Percentiles rank a stretch among this genome's conserved stretches.
Conservation (phyloP, 1,139 yeast species). For the Candida sp. region DNA sequence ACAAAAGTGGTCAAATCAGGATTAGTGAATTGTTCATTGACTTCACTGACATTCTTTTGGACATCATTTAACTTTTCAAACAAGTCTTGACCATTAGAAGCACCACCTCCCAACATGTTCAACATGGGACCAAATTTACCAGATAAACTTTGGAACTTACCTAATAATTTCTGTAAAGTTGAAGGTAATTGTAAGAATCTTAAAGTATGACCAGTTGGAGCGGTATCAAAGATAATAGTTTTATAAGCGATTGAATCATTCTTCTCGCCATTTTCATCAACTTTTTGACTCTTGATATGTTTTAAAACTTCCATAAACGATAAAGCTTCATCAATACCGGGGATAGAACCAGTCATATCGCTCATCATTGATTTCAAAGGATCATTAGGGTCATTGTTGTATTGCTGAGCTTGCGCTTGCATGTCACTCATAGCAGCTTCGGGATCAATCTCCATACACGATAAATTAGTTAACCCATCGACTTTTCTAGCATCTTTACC, state of each 20-base stretch:
- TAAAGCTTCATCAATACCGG: conserved; percentile 97
- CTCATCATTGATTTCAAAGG: conserved; percentile 74
- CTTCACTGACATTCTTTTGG: conserved; percentile 80
- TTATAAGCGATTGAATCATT: conserved; percentile 49
- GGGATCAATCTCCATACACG: conserved; percentile 99
- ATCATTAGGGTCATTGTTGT: conserved; percentile 55
- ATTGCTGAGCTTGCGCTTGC: conserved; percentile 57
- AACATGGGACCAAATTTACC: conserved; percentile 91
- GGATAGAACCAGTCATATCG: conserved; percentile 92
- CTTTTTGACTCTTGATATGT: conserved; percentile 80
- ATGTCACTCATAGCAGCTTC: conserved; percentile 91
- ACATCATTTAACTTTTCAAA: conserved; percentile 80
- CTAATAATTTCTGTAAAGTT: conserved; percentile 81
- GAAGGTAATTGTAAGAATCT: conserved; percentile 92
- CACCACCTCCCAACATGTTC: conserved; percentile 71
- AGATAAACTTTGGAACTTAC: conserved; percentile 82
- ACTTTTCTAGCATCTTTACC: conserved; percentile 95
- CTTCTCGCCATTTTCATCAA: conserved; percentile 13
- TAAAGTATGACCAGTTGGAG: conserved; percentile 97
- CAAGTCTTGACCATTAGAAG: conserved; percentile 72
- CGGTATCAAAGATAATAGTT: conserved; percentile 94
- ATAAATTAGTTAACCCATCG: conserved; percentile 80
- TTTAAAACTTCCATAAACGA: conserved; percentile 97
- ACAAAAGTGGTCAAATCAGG: conserved; percentile 96
- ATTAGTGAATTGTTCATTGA: conserved; percentile 90